A percentile compares a stretch with the other conserved stretches of the same genome.
Conservation (phyloP, 2,329 filamentous ascomycete genomes). For the Trichoderma sp. region DNA sequence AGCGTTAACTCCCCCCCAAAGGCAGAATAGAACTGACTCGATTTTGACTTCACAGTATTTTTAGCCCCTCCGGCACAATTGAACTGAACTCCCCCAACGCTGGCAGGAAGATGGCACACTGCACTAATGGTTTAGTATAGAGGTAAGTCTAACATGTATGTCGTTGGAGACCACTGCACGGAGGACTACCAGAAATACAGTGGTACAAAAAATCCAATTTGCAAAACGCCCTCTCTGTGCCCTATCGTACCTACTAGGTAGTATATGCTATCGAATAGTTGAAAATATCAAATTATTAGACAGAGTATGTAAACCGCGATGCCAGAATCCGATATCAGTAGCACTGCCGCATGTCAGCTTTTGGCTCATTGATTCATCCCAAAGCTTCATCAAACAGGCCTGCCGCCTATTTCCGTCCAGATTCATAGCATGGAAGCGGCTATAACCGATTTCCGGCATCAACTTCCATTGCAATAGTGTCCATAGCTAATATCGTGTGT, state of each 20-base stretch:
- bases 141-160: too few relatives aligned
- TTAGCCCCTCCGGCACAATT: too few relatives aligned
- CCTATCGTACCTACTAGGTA: too few relatives aligned
- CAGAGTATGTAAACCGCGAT: neutral
- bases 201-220: neutral
- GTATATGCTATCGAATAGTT: too few relatives aligned
- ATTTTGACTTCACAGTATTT: too few relatives aligned
- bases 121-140: too few relatives aligned
- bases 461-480: neutral
- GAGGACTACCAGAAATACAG: too few relatives aligned
- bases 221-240: neutral
- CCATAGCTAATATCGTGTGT: slow-evolving; percentile 19
- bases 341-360: neutral
- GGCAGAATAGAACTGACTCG: too few relatives aligned
- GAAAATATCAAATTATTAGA: neutral
- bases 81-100: too few relatives aligned
- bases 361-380: neutral
- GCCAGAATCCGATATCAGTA: neutral
- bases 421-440: neutral
- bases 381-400: neutral
- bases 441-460: neutral
- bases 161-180: too few relatives aligned
- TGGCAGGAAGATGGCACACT: too few relatives aligned
- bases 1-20: too few relatives aligned
- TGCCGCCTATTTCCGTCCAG: neutral